Percentiles rank a stretch among this genome's conserved stretches.
These are phyloP conservation scores for Boletus coccyginus DNA, from an alignment of 768 basidiomycete genomes.

Conservation along the genomic window DNA sequence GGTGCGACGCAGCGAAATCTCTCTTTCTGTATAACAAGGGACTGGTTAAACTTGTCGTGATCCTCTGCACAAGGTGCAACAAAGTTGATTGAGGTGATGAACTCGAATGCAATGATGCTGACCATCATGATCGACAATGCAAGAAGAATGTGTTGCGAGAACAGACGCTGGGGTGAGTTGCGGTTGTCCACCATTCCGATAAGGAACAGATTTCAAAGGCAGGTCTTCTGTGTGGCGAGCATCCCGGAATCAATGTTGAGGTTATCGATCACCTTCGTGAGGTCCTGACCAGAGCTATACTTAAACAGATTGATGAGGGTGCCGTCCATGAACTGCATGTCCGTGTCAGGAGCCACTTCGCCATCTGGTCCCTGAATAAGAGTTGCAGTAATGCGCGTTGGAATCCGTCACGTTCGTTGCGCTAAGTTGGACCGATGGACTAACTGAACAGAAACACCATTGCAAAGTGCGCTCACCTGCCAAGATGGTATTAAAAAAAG, in stretches of 20 bases:
- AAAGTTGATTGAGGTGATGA: slow-evolving; percentile 87
- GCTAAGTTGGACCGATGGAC: slow-evolving; percentile 71
- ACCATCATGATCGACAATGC: slow-evolving; percentile 91
- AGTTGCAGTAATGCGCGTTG: slow-evolving; percentile 91
- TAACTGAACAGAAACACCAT: slow-evolving; percentile 76
- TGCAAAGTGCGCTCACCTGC: slow-evolving; percentile 89
- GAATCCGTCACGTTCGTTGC: slow-evolving; percentile 72
- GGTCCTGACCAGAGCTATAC: slow-evolving; percentile 65
- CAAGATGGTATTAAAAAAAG: background rate
- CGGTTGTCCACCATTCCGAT: slow-evolving; percentile 83
- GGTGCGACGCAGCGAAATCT: slow-evolving; percentile 75
- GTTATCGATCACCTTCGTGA: slow-evolving; percentile 67
- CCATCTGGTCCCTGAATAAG: slow-evolving; percentile 44
- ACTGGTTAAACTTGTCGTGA: slow-evolving; percentile 98
- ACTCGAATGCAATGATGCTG: slow-evolving; percentile 92
- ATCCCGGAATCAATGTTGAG: slow-evolving; percentile 57
- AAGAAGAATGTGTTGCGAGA: slow-evolving; percentile 87
- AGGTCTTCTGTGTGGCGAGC: slow-evolving; percentile 72
- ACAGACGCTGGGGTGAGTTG: slow-evolving; percentile 69
- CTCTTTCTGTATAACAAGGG: slow-evolving; percentile 97
- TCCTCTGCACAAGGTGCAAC: slow-evolving; percentile 78
- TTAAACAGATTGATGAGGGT: slow-evolving; percentile 71
- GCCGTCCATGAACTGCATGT: slow-evolving; percentile 67
- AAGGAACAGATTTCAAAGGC: slow-evolving; percentile 88
- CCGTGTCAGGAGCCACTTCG: slow-evolving; percentile 39